These are phyloP conservation scores for Stephania cephalantha DNA, from an alignment of 164 flowering plant species.

Conservation along the genomic window DNA sequence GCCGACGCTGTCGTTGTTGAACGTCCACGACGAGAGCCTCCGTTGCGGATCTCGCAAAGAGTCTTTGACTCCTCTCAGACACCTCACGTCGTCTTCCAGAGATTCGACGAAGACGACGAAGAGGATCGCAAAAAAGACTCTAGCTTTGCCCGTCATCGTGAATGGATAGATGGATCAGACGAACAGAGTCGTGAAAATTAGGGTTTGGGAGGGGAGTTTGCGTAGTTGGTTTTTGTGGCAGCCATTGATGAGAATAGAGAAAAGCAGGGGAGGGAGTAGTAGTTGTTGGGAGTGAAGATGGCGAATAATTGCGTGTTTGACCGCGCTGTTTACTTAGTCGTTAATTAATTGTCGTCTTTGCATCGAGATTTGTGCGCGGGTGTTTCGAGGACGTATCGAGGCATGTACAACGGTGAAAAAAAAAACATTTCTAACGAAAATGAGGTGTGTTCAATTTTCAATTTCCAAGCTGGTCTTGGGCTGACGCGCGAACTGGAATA, in stretches of 20 bases:
- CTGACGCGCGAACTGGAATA: too few relatives aligned
- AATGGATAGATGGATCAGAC: background rate
- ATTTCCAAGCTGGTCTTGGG: too few relatives aligned
- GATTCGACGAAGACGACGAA: background rate
- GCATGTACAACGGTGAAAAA: too few relatives aligned
- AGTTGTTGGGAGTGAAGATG: background rate
- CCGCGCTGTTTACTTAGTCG: background rate
- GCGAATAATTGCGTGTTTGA: background rate
- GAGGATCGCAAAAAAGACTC: background rate
- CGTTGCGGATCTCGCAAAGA: slow-evolving; percentile 17
- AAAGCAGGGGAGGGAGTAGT: background rate
- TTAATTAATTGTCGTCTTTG: too few relatives aligned
- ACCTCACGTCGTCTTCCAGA: slow-evolving; percentile 25
- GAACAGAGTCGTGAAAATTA: too few relatives aligned
- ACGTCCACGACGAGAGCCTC: slow-evolving; percentile 21
- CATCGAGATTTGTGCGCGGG: too few relatives aligned
- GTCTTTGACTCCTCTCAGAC: slow-evolving; percentile 19
- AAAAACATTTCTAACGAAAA: too few relatives aligned
- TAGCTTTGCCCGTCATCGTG: slow-evolving; percentile 4
- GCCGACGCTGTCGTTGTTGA: slow-evolving; percentile 22
- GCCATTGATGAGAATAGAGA: background rate
- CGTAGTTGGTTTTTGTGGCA: background rate
- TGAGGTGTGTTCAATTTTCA: too few relatives aligned
- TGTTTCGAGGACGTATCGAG: too few relatives aligned
- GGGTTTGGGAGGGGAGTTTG: background rate